Base-by-base conservation (phyloP, 768 basidiomycete genomes). In the Suillus sp. region DNA sequence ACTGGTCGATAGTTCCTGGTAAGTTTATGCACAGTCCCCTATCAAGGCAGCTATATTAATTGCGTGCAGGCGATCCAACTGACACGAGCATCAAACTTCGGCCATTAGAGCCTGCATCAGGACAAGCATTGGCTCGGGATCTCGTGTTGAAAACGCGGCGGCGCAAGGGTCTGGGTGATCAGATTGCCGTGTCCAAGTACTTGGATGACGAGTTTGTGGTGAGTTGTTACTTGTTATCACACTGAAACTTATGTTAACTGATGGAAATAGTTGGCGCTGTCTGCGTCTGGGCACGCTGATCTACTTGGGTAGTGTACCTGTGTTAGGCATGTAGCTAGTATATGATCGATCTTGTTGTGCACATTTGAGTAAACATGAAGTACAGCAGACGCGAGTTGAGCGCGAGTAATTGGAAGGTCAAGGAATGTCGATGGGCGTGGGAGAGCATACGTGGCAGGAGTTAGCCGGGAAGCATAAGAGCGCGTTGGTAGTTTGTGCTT, bases 1-100 rank as follows among this genome's bases (percentile, higher is more conserved):
- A 99, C 71, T 99, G 97, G 97, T 91, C 92, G 18, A 92, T 96
- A 71, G 96, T 99, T n/a, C 96, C 96, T 69, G 93, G 93, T 91
- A 72, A 67, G 87, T 78, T 57, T 18, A 42, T 20, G 25, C 48
- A 63, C 62, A 32, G 16, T n/a, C 10, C 48, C 48, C 32, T 42
- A 40, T 42, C 50, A 20, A 43, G 14, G 16, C 10, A 6, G 38
- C 38, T 30, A 40, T 11, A 40, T 40, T 25, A 40, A 40, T 38
- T 11, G 27, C 40, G 55, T 63, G 51, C 70, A 92, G 96, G 97
- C 75, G 97, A 99, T 80, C 97, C 97, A 59, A 96, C 93, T 73
- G 97, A 99, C 81, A 94, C 95, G 68, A 92, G 88, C 70, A 98
- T 99, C 78, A 93, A 96, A 78, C 87, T 98, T 62, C 86, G 96